Base-by-base conservation (phyloP, 345 rosid genomes). In the Eutrema yunnanense region DNA sequence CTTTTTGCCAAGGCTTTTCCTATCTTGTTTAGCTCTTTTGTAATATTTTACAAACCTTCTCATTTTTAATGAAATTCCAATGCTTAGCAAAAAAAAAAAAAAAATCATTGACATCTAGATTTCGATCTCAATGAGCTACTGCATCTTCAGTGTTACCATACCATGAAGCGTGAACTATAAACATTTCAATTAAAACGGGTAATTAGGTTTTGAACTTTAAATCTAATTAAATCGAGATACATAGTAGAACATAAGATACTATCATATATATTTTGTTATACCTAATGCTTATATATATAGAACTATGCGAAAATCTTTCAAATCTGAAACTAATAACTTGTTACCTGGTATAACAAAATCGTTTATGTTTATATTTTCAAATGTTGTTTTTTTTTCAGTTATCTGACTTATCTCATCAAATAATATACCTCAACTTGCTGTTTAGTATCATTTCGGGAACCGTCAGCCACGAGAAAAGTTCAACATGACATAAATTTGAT, bases 91-190 rank as follows among this genome's bases (percentile, higher is more conserved):
- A n/a, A n/a, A n/a, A n/a, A n/a, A n/a, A n/a, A n/a, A n/a, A n/a
- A 78, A 92, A 92, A 81, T 92, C 98, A 48, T 92, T 86, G 50
- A 95, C 98, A 40, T 94, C 99, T 36, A 95, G 92, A 78, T 66
- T 84, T 37, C 87, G 75, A 69, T 95, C 99, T 62, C 99, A 98
- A 50, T 95, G 99, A 52, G 97, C 81, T 14, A 95, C 98, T 0
- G 98, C 96, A 71, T 88, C 99, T 75, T 90, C 99, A 7, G 98
- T 26, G 40, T 60, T 22, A 22, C 48, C 60, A 50, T 34, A 41
- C 60, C 69, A 49, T 16, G 58, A 56, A 32, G 62, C 41, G 38
- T 52, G 32, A 38, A 47, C 44, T 16, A 47, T 29, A 64, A 19
- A 12, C 62, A 1, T 48, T 57, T 30, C 0, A 2, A 22, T 22